Evolutionary conservation across 768 basidiomycete genomes (phyloP).

Genomic region (Cyathus striatus): DNA sequence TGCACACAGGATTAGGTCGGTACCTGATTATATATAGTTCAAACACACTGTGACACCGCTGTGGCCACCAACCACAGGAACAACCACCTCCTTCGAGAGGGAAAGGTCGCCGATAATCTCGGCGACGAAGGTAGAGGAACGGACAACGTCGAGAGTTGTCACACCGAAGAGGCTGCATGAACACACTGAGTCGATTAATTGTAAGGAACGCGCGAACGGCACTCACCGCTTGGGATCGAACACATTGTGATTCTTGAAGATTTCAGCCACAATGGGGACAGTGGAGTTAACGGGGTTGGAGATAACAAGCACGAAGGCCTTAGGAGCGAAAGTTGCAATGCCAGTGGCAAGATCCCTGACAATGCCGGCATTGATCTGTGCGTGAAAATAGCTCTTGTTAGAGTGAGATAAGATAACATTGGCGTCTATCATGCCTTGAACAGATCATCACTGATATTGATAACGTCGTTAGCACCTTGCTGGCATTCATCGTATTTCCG

Average conservation of each 20-base stretch:
- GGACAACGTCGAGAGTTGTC: constrained; percentile 95
- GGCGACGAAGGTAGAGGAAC: constrained; percentile 93
- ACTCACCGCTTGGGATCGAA: constrained; percentile 87
- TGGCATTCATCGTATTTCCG: neutral
- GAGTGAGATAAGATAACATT: constrained; percentile 1
- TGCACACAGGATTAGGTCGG: constrained; percentile 16
- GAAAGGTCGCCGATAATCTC: constrained; percentile 65
- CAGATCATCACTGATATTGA: constrained; percentile 71
- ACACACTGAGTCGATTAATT: neutral
- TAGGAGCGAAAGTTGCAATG: constrained; percentile 78
- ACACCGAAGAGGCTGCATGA: constrained; percentile 84
- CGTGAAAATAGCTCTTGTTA: constrained; percentile 1
- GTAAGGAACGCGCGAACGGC: neutral
- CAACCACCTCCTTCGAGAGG: constrained; percentile 56
- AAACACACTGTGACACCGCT: constrained; percentile 77
- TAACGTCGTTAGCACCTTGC: neutral
- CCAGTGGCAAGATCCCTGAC: constrained; percentile 90
- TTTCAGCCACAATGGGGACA: constrained; percentile 93
- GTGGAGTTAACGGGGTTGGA: constrained; percentile 99
- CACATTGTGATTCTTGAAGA: constrained; percentile 88
- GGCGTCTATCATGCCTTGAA: constrained; percentile 68
- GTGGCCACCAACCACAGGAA: constrained; percentile 95
- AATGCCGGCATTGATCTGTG: constrained; percentile 95
- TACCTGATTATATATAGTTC: neutral
- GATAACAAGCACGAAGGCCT: constrained; percentile 92